phyloP scores from a whole-genome alignment of 352 stramenopile genomes.

The Peronosclerospora sorghi region DNA sequence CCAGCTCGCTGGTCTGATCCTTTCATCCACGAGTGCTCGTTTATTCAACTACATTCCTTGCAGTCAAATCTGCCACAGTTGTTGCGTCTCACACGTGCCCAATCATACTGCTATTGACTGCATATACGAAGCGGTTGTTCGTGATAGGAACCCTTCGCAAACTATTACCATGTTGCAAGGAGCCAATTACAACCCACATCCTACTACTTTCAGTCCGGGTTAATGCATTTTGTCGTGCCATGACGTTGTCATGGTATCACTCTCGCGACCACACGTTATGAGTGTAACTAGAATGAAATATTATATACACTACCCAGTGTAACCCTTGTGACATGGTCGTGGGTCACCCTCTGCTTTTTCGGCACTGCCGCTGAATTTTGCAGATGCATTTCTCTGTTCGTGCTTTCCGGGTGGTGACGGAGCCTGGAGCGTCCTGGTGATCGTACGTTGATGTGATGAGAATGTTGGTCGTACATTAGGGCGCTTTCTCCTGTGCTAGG shows the following conservation, averaged over 20 bases:
- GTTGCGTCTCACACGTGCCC: slow-evolving; percentile 45
- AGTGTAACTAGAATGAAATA: no score
- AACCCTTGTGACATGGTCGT: no score
- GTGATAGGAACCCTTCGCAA: slow-evolving; percentile 85
- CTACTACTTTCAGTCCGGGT: not conserved
- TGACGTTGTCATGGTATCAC: no score
- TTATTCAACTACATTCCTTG: slow-evolving; percentile 7
- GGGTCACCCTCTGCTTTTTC: no score
- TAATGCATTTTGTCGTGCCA: not conserved
- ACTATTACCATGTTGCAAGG: slow-evolving; percentile 63
- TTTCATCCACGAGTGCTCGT: slow-evolving; percentile 13
- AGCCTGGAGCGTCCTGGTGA: slow-evolving; percentile 5
- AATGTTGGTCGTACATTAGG: no score
- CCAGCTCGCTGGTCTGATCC: slow-evolving; percentile 79
- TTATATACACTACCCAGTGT: no score
- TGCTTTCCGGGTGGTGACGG: slow-evolving; percentile 1
- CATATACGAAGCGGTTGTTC: slow-evolving; percentile 80
- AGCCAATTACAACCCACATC: slow-evolving; percentile 80
- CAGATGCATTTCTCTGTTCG: not conserved
- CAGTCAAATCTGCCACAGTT: slow-evolving; percentile 85
- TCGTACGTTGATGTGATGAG: no score
- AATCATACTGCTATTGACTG: slow-evolving; percentile 83
- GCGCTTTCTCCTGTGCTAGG: no score
- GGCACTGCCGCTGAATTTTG: no score
- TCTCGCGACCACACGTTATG: no score